Conservation (phyloP, 2,329 filamentous ascomycete species). For the Botrytis elliptica region DNA sequence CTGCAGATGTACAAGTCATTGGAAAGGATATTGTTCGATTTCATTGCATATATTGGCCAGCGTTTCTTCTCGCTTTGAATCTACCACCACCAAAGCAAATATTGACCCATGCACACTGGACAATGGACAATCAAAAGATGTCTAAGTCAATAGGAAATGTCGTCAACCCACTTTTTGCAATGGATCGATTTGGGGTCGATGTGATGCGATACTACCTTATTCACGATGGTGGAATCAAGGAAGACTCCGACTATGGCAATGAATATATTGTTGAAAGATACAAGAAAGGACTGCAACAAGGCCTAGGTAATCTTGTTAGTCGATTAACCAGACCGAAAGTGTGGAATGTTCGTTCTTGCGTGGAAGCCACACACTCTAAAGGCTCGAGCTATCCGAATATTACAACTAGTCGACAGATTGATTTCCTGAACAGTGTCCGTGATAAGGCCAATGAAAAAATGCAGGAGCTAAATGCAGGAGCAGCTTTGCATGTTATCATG, state of each 20-base stretch:
- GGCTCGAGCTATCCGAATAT: slow-evolving; percentile 10
- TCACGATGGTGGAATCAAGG: slow-evolving; percentile 70
- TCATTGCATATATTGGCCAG: slow-evolving; percentile 97
- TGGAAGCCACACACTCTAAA: slow-evolving; percentile 35
- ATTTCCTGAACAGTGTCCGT: slow-evolving; percentile 44
- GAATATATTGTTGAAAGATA: slow-evolving; percentile 71
- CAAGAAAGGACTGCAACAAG: slow-evolving; percentile 72
- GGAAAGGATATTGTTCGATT: slow-evolving; percentile 97
- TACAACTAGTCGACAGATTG: slow-evolving; percentile 40
- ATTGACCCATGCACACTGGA: slow-evolving; percentile 93
- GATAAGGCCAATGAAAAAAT: slow-evolving; percentile 53
- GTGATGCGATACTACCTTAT: slow-evolving; percentile 86
- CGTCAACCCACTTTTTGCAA: slow-evolving; percentile 88
- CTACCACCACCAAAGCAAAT: slow-evolving; percentile 76
- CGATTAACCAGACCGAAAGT: slow-evolving; percentile 66
- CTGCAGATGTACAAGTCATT: slow-evolving; percentile 86
- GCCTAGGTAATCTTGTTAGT: slow-evolving; percentile 76
- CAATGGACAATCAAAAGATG: slow-evolving; percentile 89
- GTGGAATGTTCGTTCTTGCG: slow-evolving; percentile 64
- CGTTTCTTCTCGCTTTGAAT: slow-evolving; percentile 84
- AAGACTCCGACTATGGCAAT: slow-evolving; percentile 87
- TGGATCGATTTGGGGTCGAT: slow-evolving; percentile 86
- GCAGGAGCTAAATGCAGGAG: slow-evolving; percentile 61
- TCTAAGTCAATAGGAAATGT: slow-evolving; percentile 94
- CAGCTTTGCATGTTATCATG: slow-evolving; percentile 65